Base-by-base conservation (phyloP, 192 early-diverging fungal species). In the Rhizophagus prolifer region DNA sequence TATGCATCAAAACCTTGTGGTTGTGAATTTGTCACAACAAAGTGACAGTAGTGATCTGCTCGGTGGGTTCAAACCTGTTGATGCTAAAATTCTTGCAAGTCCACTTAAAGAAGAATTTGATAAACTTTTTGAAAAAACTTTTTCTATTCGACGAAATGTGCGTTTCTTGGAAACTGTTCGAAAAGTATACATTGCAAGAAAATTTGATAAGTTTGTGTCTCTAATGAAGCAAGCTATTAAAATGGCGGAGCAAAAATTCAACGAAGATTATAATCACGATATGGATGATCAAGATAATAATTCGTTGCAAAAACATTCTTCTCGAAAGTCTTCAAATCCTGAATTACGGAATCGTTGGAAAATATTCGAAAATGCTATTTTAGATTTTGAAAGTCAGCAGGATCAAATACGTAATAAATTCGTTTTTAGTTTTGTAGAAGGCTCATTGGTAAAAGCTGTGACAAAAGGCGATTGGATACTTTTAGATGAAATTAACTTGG, bases 21-120 rank as follows among this genome's bases (percentile, higher is more conserved):
- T 97, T n/a, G 91, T 99, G 76, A 99, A 99, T 82, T 86, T 99
- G 83, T 94, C 92, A 62, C 98, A 99, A 82, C 98, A 99, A 81
- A 93, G 92, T 44, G 98, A 98, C 74, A 91, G 92, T 50, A 92
- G 93, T 10, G 98, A 99, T 83, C 78, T 99, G 63, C 81, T 99
- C 12, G 98, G 98, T 79, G 98, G 98, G 23, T 99, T 97, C 85
- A 97, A 97, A 58, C 98, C 98, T 0, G 94, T 98, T 0, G 96
- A 98, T 80, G 89, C 89, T 5, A 87, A 88, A 74, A 85, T 91
- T 34, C 79, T 97, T 61, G 94, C 92, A n/a, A 85, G 89, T 16
- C 90, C 92, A 13, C 77, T 98, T 69, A 89, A 92, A 70, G 92
- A 95, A 58, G 83, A 90, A 41, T 99, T 99, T 81, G 94, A 96